Conservation (phyloP, 768 basidiomycete species). For the Tephrocybe sp. region DNA sequence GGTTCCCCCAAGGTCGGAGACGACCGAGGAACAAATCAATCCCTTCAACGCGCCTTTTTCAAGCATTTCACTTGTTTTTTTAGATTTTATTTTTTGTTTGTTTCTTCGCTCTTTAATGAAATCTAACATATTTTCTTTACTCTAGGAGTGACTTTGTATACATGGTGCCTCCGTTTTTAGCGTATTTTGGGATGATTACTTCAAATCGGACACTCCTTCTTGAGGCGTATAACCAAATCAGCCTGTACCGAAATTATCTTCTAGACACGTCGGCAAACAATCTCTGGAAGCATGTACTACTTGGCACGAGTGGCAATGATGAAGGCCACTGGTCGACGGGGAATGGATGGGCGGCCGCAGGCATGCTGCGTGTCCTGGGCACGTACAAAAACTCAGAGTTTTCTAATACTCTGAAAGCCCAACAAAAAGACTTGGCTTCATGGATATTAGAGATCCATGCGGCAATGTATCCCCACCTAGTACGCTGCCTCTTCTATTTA, state of each 20-base stretch:
- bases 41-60: no score
- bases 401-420: slow-evolving; percentile 38
- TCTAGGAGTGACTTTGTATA: slow-evolving; percentile 75
- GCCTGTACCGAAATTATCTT: slow-evolving; percentile 67
- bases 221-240: slow-evolving; percentile 70
- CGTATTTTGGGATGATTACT: slow-evolving; percentile 72
- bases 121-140: not conserved
- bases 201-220: slow-evolving; percentile 54
- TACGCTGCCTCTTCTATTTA: slow-evolving; percentile 29
- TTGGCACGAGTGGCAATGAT: slow-evolving; percentile 55
- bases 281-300: slow-evolving; percentile 76
- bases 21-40: no score
- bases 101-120: not conserved
- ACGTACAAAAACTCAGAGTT: slow-evolving; percentile 68
- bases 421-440: slow-evolving; percentile 54
- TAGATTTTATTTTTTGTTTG: no score
- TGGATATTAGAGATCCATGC: slow-evolving; percentile 75
- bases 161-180: slow-evolving; percentile 86
- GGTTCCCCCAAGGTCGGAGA: no score
- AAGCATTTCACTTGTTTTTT: no score
- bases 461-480: slow-evolving; percentile 64
- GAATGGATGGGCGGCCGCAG: slow-evolving; percentile 87
- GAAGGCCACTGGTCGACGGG: slow-evolving; percentile 82
- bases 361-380: slow-evolving; percentile 79
- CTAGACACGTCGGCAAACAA: slow-evolving; percentile 44